These are phyloP conservation scores for Mortierella sp. DNA, from an alignment of 371 early-diverging fungal genomes.

Conservation along the genomic window DNA sequence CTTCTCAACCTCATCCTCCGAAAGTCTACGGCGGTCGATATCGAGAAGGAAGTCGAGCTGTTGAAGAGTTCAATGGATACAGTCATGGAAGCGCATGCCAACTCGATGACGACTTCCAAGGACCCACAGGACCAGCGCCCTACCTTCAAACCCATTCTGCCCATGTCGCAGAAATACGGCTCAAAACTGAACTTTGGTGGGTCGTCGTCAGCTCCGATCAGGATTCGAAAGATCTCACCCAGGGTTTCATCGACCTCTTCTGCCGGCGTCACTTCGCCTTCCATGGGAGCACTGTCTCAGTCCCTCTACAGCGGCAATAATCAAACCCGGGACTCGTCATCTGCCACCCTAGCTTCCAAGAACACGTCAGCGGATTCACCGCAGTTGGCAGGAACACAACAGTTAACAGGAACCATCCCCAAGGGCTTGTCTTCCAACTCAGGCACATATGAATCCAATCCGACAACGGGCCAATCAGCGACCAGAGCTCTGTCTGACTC, in stretches of 20 bases:
- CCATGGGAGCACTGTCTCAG: conserved; percentile 12
- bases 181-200: conserved; percentile 30
- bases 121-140: conserved; percentile 35
- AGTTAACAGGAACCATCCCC: background rate
- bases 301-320: background rate
- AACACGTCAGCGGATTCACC: background rate
- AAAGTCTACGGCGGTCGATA: conserved; percentile 47
- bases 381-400: background rate
- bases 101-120: background rate
- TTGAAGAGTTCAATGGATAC: conserved; percentile 49
- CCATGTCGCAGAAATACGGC: conserved; percentile 50
- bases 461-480: background rate
- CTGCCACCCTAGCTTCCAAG: conserved; percentile 2
- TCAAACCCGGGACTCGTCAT: conserved; percentile 4
- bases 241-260: conserved; percentile 18
- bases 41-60: conserved; percentile 45
- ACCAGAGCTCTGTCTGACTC: background rate
- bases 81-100: conserved; percentile 2
- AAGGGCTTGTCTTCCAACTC: conserved; percentile 6
- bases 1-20: conserved; percentile 44
- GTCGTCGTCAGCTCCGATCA: conserved; percentile 25
- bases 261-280: background rate
- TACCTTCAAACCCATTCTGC: conserved; percentile 50
- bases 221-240: conserved; percentile 52
- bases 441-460: conserved; percentile 12